phyloP scores from a whole-genome alignment of 495 filamentous ascomycete genomes.

The Hyaloscypha hepaticicola region DNA sequence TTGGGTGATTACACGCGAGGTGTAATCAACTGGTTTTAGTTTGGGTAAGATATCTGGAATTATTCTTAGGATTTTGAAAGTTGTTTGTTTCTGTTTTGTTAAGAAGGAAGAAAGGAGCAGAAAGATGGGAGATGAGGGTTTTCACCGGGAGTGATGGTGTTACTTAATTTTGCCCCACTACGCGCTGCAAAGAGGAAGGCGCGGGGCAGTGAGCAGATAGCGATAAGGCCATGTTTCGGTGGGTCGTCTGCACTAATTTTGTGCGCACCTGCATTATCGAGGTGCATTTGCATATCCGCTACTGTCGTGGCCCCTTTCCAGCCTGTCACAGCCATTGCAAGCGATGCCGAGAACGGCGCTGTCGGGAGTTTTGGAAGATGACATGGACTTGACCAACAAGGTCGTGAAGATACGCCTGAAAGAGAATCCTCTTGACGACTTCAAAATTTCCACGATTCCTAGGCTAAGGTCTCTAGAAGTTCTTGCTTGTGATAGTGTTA shows the following conservation, averaged over 20 bases:
- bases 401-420: too few species aligned
- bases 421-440: too few species aligned
- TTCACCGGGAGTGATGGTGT: background rate
- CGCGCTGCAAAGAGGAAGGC: background rate
- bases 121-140: background rate
- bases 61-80: background rate
- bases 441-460: too few species aligned
- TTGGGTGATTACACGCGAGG: conserved; percentile 29
- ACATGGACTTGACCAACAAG: background rate
- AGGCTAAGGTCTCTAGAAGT: too few species aligned
- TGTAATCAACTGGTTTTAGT: conserved; percentile 23
- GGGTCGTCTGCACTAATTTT: background rate
- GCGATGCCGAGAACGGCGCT: background rate
- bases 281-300: background rate
- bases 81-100: conserved; percentile 2
- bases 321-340: background rate
- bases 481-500: too few species aligned
- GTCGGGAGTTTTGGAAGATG: background rate
- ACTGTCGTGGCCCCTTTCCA: background rate
- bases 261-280: background rate
- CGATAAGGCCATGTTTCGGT: background rate
- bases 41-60: background rate
- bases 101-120: background rate
- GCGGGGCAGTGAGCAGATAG: background rate
- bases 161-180: background rate